Evolutionary conservation across 352 stramenopile species (phyloP), one percentile per base, ranked within the genome.

Genomic region (Phytophthora citricola): DNA sequence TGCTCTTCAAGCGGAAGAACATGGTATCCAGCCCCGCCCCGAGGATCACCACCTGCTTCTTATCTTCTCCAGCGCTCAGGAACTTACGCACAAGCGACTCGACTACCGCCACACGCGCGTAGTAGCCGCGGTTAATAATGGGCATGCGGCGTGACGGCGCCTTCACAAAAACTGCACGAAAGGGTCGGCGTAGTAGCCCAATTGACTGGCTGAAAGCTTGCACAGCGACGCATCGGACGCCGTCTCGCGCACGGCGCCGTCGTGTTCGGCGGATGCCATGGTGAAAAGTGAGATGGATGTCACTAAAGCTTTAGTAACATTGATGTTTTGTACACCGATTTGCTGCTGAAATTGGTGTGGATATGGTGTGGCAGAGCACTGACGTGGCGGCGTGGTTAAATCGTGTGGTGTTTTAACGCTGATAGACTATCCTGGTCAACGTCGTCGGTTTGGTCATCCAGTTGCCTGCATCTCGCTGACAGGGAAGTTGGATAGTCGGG

Each of bases 51-150:
- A 96, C 78, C 73, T 96, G 89, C 22, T 78, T 83, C 60, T 81
- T 85, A 31, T 52, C 39, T 5, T 52, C 54, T 11, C 31, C 46
- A 32, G 52, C 49, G 24, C 57, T 58, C 8, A 97, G 59, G 54
- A 95, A 97, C 27, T 76, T 78, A 24, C 69, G 73, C 53, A 97
- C 73, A 15, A 97, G 74, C 43, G 63, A 63, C 70, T 95, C 85
- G 40, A 97, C 68, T 3, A 79, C 84, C 5, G 76, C 73, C 22
- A 95, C 87, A 14, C 89, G 87, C 9, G 89, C 87, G 69, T 95
- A 97, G 69, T 97, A 97, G 1, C 89, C 89, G 51, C 89, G 86
- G 61, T 97, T 95, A 63, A 97, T 97, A 56, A 97, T 79, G 22
- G 89, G 89, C 87, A 95, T 93, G 62, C 88, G 87, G 24, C 87